phyloP scores from a whole-genome alignment of 495 filamentous ascomycete genomes.

The Recurvomyces mirabilis region DNA sequence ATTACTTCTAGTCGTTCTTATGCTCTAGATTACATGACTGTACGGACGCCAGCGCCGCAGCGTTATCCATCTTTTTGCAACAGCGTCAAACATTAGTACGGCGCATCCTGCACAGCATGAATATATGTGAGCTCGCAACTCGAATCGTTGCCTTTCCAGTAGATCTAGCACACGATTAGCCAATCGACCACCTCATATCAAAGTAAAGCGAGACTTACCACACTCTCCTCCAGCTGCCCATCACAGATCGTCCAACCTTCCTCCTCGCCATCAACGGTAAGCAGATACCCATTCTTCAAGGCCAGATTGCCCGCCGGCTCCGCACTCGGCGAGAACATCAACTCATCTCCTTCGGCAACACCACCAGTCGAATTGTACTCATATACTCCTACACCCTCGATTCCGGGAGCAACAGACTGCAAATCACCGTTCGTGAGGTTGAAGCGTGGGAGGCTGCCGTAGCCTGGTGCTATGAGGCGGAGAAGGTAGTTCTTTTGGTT shows the following conservation, averaged over 20 bases:
- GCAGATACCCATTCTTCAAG: slow-evolving; percentile 21
- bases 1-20: no score
- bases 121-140: slow-evolving; percentile 22
- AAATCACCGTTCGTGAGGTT: slow-evolving; percentile 23
- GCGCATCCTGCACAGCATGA: slow-evolving; percentile 23
- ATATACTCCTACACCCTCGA: slow-evolving; percentile 17
- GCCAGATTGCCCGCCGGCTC: slow-evolving; percentile 20
- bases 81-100: slow-evolving; percentile 17
- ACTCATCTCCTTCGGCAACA: slow-evolving; percentile 13
- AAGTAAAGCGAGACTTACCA: slow-evolving; percentile 14
- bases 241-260: slow-evolving; percentile 25
- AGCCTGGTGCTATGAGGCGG: slow-evolving; percentile 24
- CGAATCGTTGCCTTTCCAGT: slow-evolving; percentile 21
- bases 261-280: slow-evolving; percentile 22
- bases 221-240: slow-evolving; percentile 14
- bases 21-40: no score
- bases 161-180: slow-evolving; percentile 14
- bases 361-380: slow-evolving; percentile 22
- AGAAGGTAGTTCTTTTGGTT: slow-evolving; percentile 21
- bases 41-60: no score
- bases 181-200: background rate
- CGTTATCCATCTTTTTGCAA: background rate
- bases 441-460: slow-evolving; percentile 24
- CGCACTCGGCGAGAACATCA: slow-evolving; percentile 14
- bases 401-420: slow-evolving; percentile 11